Evolutionary conservation across 495 filamentous ascomycete genomes (phyloP).

Genomic region (Achaetomiella virescens): DNA sequence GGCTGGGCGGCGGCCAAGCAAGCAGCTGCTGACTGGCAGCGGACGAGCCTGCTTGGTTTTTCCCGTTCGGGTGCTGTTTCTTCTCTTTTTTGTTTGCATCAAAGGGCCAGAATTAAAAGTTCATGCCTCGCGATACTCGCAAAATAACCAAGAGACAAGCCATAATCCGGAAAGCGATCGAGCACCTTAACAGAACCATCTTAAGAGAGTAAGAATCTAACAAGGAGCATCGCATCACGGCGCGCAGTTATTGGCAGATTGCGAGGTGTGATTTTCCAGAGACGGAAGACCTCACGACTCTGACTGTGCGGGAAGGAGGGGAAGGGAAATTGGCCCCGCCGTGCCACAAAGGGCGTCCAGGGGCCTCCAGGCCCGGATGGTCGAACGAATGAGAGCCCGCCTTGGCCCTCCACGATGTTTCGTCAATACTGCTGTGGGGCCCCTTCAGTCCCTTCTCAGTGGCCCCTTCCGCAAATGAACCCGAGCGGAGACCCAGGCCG

Average conservation of each 20-base stretch:
- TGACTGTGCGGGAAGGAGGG: no score
- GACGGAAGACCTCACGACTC: no score
- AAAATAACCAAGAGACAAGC: not conserved
- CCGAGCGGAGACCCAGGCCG: constrained; percentile 14
- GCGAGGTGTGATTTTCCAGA: constrained; percentile 13
- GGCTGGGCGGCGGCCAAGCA: not conserved
- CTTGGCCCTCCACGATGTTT: constrained; percentile 25
- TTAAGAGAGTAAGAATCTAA: not conserved
- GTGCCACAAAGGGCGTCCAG: constrained; percentile 14
- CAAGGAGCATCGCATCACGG: not conserved
- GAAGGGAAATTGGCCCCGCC: constrained; percentile 5
- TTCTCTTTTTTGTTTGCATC: no score
- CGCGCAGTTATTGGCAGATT: constrained; percentile 15
- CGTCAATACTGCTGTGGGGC: constrained; percentile 26
- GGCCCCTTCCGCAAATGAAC: constrained; percentile 32
- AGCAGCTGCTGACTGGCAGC: no score
- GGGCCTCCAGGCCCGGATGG: constrained; percentile 15
- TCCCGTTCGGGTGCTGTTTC: no score
- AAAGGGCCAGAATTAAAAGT: no score
- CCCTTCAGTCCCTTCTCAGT: constrained; percentile 6
- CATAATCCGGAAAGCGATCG: not conserved
- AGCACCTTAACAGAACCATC: not conserved
- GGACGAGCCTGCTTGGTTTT: not conserved
- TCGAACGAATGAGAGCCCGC: constrained; percentile 21
- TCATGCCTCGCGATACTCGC: not conserved